Evolutionary conservation across 345 rosid species (phyloP), one percentile per base, ranked within the genome.

Genomic region (Populus nigra): DNA sequence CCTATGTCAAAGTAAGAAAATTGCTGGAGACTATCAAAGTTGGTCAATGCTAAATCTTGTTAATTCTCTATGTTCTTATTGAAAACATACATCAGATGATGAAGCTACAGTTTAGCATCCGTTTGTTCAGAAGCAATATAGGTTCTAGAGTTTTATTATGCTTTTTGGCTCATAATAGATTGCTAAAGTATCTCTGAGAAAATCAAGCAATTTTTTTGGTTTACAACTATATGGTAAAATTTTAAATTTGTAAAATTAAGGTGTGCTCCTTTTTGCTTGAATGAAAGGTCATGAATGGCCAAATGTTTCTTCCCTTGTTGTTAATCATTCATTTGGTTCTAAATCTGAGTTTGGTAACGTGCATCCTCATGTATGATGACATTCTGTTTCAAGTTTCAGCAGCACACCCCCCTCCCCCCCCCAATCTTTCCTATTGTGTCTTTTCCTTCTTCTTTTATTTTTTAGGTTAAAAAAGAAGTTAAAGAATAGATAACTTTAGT

Each of bases 41-140:
- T 17, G 22, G 43, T 61, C 47, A 62, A 73, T 39, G 55, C 67
- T 62, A 53, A 63, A 63, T 74, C 57, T 55, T 73, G 22, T 61
- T 61, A 25, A 41, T 23, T 66, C 22, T 36, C 23, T 11, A 22
- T 66, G n/a, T 66, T 68, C 71, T 68, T 9, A 59, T n/a, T 11
- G 50, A 15, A 45, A 39, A 73, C 16, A 11, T 16, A 1, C 29
- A 25, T 39, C 63, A 13, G 15, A 61, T 15, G 29, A 35, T 11
- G 43, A 33, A 72, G 31, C 65, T 53, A 11, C 5, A 11, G 12
- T n/a, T 71, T 49, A 47, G 25, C 27, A 71, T 47, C 41, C 23
- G 2, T 9, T 38, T 33, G 27, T 22, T 20, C 43, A 53, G 35
- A 25, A 53, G 63, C 29, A 59, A n/a, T n/a, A 59, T 3, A 59